Percentiles rank a stretch among this genome's conserved stretches.
These are phyloP conservation scores for Penicillium aurantiogriseum DNA, from an alignment of 2,329 filamentous ascomycete genomes.

Conservation along the genomic window DNA sequence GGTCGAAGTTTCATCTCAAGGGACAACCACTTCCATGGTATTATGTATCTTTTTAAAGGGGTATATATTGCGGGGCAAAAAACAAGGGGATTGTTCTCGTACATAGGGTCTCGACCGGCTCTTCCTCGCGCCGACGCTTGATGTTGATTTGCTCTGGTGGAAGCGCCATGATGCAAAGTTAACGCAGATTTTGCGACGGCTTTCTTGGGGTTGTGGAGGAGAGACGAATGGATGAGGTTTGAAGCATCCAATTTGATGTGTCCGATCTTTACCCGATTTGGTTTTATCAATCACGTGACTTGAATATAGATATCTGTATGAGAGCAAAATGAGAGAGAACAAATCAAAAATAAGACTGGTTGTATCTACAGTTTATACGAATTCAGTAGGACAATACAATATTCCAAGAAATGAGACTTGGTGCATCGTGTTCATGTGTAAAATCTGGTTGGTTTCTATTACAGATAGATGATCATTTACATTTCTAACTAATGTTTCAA, in stretches of 20 bases:
- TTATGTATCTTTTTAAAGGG: slow-evolving; percentile 13
- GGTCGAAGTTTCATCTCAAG: background rate
- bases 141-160: slow-evolving; percentile 54
- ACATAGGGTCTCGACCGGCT: slow-evolving; percentile 57
- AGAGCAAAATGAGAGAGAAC: background rate
- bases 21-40: background rate
- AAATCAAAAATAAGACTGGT: background rate
- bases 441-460: background rate
- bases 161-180: slow-evolving; percentile 38
- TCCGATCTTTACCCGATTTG: background rate
- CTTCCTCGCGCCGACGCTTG: slow-evolving; percentile 57
- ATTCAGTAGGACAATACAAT: background rate
- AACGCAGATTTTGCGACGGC: background rate
- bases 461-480: background rate
- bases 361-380: background rate
- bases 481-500: background rate
- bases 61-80: slow-evolving; percentile 17
- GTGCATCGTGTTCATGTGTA: background rate
- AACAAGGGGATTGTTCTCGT: slow-evolving; percentile 22
- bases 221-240: slow-evolving; percentile 7
- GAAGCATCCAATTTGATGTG: slow-evolving; percentile 9
- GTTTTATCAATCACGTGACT: background rate
- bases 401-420: background rate
- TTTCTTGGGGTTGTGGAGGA: slow-evolving; percentile 4
- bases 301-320: background rate